These are phyloP conservation scores for Taiwanofungus camphoratus DNA, from an alignment of 1,284 basidiomycete genomes.

Conservation along the genomic window DNA sequence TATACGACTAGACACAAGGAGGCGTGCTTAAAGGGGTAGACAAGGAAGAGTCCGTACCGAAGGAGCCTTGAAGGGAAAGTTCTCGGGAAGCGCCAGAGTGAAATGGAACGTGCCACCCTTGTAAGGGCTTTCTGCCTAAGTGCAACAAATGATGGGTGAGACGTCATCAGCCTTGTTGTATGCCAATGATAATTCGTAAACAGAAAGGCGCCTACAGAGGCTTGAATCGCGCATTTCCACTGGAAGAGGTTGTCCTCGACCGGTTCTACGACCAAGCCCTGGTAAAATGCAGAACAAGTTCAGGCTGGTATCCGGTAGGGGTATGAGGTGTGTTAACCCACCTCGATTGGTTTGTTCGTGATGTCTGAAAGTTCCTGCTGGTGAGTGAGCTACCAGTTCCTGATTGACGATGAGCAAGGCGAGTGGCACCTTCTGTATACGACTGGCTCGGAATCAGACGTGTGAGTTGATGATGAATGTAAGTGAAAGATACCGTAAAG, in stretches of 20 bases:
- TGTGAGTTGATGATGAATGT: neutral
- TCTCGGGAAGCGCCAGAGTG: slow-evolving; percentile 62
- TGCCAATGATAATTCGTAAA: neutral
- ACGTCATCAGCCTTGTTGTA: neutral
- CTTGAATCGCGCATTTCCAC: slow-evolving; percentile 78
- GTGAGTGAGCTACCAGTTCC: slow-evolving; percentile 14
- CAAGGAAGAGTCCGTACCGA: slow-evolving; percentile 41
- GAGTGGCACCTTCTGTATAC: slow-evolving; percentile 58
- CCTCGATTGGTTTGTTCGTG: slow-evolving; percentile 53
- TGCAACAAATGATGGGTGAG: slow-evolving; percentile 1
- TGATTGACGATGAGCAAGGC: slow-evolving; percentile 7
- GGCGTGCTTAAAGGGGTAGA: too few relatives aligned
- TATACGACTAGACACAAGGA: neutral
- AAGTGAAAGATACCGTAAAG: slow-evolving; percentile 42
- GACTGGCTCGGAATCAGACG: slow-evolving; percentile 33
- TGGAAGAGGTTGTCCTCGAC: slow-evolving; percentile 70
- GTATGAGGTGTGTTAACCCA: slow-evolving; percentile 24
- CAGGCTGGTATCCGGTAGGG: neutral
- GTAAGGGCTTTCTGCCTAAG: slow-evolving; percentile 76
- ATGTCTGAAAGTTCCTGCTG: slow-evolving; percentile 59
- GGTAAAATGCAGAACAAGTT: slow-evolving; percentile 7
- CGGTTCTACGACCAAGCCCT: slow-evolving; percentile 60
- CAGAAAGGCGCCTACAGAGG: slow-evolving; percentile 48
- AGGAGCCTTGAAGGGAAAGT: slow-evolving; percentile 90
- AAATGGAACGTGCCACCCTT: slow-evolving; percentile 80